Evolutionary conservation across 192 early-diverging fungal genomes (phyloP).

Genomic region (Rhizophagus sp.): DNA sequence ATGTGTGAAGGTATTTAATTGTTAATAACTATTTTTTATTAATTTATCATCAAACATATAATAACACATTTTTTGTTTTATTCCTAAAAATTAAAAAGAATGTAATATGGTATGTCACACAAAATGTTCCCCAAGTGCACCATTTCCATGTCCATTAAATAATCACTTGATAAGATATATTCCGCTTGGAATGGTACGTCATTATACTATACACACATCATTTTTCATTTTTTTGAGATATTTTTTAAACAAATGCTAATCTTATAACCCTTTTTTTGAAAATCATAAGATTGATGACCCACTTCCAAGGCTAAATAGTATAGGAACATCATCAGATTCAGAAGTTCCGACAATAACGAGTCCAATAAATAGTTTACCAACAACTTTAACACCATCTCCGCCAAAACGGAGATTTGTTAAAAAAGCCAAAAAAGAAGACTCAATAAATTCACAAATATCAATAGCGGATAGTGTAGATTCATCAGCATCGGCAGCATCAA

Average conservation of each 20-base stretch:
- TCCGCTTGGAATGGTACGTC: slow-evolving; percentile 15
- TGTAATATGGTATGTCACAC: slow-evolving; percentile 14
- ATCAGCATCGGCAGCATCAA: slow-evolving; percentile 7
- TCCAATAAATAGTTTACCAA: background rate
- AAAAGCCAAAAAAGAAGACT: slow-evolving; percentile 20
- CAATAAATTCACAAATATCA: slow-evolving; percentile 8
- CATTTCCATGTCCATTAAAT: background rate
- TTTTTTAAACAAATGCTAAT: background rate
- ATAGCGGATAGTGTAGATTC: slow-evolving; percentile 18
- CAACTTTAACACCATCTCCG: background rate
- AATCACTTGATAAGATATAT: slow-evolving; percentile 9
- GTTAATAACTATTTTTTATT: background rate
- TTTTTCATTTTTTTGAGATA: background rate
- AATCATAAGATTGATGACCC: background rate
- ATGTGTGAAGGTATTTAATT: slow-evolving; percentile 53
- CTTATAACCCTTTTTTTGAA: background rate
- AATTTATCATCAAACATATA: background rate
- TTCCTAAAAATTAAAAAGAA: background rate
- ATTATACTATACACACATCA: background rate
- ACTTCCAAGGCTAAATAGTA: background rate
- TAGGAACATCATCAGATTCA: background rate
- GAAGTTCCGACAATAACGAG: background rate
- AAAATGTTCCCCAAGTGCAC: slow-evolving; percentile 10
- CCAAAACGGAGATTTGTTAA: background rate
- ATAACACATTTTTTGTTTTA: background rate